These are phyloP conservation scores for Trypanosoma caninum DNA, from an alignment of 208 protist species.

Conservation along the genomic window DNA sequence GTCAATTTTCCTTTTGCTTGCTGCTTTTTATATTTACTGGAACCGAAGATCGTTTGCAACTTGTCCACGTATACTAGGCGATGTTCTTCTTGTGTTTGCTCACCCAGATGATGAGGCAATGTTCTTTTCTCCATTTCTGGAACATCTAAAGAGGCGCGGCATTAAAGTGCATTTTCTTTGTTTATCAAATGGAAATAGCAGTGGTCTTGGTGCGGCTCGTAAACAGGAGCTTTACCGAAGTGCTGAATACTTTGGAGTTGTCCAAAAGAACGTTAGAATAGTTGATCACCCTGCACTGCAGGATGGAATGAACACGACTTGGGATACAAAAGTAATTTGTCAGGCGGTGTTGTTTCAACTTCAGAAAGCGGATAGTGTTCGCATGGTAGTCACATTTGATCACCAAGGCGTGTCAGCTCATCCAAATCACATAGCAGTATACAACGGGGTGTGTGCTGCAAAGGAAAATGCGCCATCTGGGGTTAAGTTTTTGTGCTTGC, in stretches of 20 bases:
- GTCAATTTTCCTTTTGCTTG: constrained; percentile 16
- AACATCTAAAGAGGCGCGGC: constrained; percentile 30
- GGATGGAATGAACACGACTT: constrained; percentile 84
- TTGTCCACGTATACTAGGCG: constrained; percentile 40
- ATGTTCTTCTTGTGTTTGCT: constrained; percentile 89
- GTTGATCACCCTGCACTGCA: constrained; percentile 81
- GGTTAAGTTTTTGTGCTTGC: constrained; percentile 63
- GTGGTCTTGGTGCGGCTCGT: constrained; percentile 72
- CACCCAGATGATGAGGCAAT: constrained; percentile 93
- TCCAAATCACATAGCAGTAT: constrained; percentile 94
- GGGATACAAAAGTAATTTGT: constrained; percentile 51
- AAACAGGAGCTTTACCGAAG: constrained; percentile 87
- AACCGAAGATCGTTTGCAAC: constrained; percentile 20
- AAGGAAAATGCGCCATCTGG: constrained; percentile 72
- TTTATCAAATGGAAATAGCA: constrained; percentile 90
- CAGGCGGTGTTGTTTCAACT: constrained; percentile 61
- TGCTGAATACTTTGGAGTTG: constrained; percentile 70
- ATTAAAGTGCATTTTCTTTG: constrained; percentile 89
- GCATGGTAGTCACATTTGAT: constrained; percentile 96
- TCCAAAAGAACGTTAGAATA: constrained; percentile 37
- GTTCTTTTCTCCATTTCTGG: constrained; percentile 86
- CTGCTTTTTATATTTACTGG: constrained; percentile 49
- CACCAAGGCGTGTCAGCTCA: constrained; percentile 91
- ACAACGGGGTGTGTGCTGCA: constrained; percentile 65
- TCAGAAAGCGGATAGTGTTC: constrained; percentile 48